Conservation (phyloP, 257 asterid species). For the Nicotiana tabacum region DNA sequence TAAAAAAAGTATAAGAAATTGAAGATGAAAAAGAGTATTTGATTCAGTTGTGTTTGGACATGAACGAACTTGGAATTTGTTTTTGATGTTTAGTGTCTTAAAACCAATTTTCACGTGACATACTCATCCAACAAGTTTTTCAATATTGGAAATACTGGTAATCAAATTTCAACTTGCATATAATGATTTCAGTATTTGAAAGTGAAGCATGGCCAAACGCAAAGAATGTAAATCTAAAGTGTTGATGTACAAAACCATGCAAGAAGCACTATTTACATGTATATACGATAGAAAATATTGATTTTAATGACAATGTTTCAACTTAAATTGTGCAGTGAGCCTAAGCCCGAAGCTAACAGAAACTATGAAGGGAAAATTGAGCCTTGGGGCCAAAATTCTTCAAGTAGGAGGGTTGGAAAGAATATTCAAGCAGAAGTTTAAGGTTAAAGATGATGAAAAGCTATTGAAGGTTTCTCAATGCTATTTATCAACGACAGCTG, state of each 20-base stretch:
- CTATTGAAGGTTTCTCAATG: conserved; percentile 16
- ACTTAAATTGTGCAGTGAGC: conserved; percentile 25
- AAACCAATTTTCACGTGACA: not conserved
- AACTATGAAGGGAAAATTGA: conserved; percentile 42
- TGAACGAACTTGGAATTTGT: not conserved
- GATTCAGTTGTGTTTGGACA: not conserved
- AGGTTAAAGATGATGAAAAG: conserved; percentile 8
- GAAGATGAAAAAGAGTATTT: not conserved
- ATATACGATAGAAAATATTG: not conserved
- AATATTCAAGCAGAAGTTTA: conserved; percentile 11
- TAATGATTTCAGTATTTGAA: too few species aligned
- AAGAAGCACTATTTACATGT: not conserved
- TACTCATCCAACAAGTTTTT: not conserved
- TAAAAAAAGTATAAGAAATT: not conserved
- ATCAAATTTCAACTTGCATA: not conserved
- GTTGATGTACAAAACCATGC: not conserved
- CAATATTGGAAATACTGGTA: not conserved
- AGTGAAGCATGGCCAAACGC: not conserved
- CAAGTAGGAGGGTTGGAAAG: conserved; percentile 22
- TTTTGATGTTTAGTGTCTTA: too few species aligned
- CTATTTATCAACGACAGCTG: conserved; percentile 11
- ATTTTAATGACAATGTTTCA: not conserved
- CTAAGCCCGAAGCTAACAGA: conserved; percentile 39
- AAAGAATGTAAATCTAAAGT: not conserved
- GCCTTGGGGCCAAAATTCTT: conserved; percentile 31